These are phyloP conservation scores for Neodidymelliopsis sp. DNA, from an alignment of 2,329 filamentous ascomycete species.

Conservation along the genomic window DNA sequence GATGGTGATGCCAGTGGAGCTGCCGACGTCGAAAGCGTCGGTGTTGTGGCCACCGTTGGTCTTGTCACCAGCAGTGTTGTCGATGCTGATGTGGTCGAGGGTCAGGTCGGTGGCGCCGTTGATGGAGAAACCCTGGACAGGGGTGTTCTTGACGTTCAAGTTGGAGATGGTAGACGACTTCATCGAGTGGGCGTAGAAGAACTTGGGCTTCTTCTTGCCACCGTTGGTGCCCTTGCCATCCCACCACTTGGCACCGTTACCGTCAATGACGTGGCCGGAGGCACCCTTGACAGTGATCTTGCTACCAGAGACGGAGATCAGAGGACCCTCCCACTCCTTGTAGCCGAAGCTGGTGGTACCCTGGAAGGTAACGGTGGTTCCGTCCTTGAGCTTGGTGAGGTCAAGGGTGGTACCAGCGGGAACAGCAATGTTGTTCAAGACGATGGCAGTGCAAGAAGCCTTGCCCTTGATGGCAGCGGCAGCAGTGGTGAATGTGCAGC, in stretches of 20 bases:
- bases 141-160: constrained; percentile 63
- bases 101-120: constrained; percentile 55
- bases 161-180: constrained; percentile 59
- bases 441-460: constrained; percentile 62
- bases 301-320: constrained; percentile 66
- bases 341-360: constrained; percentile 74
- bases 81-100: constrained; percentile 61
- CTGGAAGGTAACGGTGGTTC: constrained; percentile 66
- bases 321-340: constrained; percentile 69
- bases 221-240: constrained; percentile 56
- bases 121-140: constrained; percentile 61
- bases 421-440: constrained; percentile 62
- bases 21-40: constrained; percentile 65
- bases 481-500: constrained; percentile 65
- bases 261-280: constrained; percentile 63
- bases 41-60: constrained; percentile 57
- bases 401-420: constrained; percentile 67
- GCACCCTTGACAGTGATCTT: constrained; percentile 67
- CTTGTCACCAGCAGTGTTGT: constrained; percentile 63
- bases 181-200: constrained; percentile 65
- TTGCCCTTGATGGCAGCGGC: constrained; percentile 59
- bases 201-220: constrained; percentile 58
- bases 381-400: constrained; percentile 60
- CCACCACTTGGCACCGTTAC: constrained; percentile 62
- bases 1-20: constrained; percentile 58